phyloP scores from a whole-genome alignment of 2,329 filamentous ascomycete genomes.

The Capronia epimyces region DNA sequence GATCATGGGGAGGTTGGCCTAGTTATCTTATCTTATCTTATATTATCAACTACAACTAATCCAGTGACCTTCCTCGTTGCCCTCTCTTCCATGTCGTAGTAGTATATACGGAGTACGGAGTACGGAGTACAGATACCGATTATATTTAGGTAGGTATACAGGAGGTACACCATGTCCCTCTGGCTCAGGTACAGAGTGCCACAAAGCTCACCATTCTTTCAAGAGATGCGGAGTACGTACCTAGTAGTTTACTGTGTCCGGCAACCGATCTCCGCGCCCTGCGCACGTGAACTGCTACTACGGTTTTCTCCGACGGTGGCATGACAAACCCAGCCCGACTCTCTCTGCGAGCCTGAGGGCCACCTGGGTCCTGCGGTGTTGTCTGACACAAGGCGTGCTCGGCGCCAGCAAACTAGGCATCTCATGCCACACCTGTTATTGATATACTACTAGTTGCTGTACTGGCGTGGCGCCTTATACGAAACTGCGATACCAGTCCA shows the following conservation, averaged over 20 bases:
- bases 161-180: no score
- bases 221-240: not conserved
- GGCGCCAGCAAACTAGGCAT: not conserved
- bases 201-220: no score
- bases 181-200: no score
- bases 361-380: not conserved
- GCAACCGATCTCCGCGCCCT: no score
- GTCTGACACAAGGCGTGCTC: not conserved
- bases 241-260: not conserved
- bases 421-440: conserved; percentile 4
- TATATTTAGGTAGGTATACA: no score
- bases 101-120: no score
- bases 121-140: no score
- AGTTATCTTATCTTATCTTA: conserved; percentile 2
- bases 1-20: no score
- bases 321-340: not conserved
- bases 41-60: conserved; percentile 36
- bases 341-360: not conserved
- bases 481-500: not conserved
- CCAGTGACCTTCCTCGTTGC: no score
- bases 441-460: no score
- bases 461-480: not conserved
- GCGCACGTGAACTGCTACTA: no score
- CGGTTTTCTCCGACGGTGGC: not conserved
- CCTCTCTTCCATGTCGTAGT: no score